These are phyloP conservation scores for Nakazawaea holstii DNA, from an alignment of 805 yeast species.

Conservation along the genomic window DNA sequence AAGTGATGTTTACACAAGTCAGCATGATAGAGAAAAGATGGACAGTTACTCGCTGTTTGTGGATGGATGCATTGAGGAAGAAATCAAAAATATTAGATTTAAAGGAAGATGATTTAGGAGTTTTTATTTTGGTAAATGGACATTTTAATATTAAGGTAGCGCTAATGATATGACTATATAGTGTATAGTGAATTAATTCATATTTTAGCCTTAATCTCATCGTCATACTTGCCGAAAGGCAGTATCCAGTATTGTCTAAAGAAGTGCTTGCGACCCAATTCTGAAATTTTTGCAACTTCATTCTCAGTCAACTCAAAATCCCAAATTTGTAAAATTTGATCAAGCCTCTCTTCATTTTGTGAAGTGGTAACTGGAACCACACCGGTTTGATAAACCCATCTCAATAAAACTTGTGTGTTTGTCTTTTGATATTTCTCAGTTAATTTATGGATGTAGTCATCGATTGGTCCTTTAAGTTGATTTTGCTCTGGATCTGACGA, in stretches of 20 bases:
- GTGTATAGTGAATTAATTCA: too few relatives aligned
- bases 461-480: constrained; percentile 29
- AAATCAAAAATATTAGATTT: not conserved
- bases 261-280: constrained; percentile 20
- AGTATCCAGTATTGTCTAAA: constrained; percentile 21
- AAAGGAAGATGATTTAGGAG: not conserved
- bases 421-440: constrained; percentile 50
- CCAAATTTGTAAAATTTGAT: constrained; percentile 28
- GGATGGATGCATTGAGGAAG: not conserved
- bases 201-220: not conserved
- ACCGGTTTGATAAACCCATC: constrained; percentile 56
- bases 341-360: constrained; percentile 33
- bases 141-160: not conserved
- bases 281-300: constrained; percentile 23
- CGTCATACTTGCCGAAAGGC: constrained; percentile 15
- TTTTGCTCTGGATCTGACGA: constrained; percentile 23
- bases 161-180: too few relatives aligned
- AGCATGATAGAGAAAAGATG: constrained; percentile 1
- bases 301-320: constrained; percentile 26
- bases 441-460: constrained; percentile 30
- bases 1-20: constrained; percentile 5
- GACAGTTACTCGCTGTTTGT: not conserved
- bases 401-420: constrained; percentile 54
- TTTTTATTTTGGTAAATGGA: not conserved
- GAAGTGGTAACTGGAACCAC: constrained; percentile 43